Conservation (phyloP, 1,284 basidiomycete species). For the Pseudozyma tsukubaensis region DNA sequence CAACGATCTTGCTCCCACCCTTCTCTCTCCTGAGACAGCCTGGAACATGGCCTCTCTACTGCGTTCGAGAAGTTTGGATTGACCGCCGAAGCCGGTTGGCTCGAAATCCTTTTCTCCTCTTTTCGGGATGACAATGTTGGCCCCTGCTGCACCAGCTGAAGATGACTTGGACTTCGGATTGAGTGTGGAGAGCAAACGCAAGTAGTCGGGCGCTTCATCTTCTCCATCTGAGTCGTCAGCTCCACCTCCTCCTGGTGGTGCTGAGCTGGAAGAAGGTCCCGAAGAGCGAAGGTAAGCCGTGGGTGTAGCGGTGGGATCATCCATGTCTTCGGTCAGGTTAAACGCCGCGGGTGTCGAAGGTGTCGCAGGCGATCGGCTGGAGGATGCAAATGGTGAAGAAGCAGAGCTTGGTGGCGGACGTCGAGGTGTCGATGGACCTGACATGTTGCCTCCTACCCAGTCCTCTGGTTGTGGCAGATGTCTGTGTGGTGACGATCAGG, state of each 20-base stretch:
- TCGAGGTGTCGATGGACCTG: conserved; percentile 11
- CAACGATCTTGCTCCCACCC: conserved; percentile 41
- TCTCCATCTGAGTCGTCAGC: conserved; percentile 39
- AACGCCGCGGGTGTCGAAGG: conserved; percentile 9
- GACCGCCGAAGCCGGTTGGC: conserved; percentile 75
- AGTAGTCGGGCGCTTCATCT: conserved; percentile 50
- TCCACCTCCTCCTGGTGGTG: neutral
- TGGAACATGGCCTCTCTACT: conserved; percentile 87
- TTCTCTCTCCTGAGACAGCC: conserved; percentile 78
- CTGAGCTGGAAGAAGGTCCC: neutral
- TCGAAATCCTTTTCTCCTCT: conserved; percentile 75
- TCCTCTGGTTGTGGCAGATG: neutral
- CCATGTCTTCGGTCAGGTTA: conserved; percentile 21
- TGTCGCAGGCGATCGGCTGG: conserved; percentile 3
- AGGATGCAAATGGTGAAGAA: neutral
- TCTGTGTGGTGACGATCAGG: neutral
- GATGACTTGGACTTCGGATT: conserved; percentile 24
- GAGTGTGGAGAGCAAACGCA: conserved; percentile 38
- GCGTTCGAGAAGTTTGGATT: conserved; percentile 82
- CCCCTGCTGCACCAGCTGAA: neutral
- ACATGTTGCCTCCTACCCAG: neutral
- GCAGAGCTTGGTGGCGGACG: neutral
- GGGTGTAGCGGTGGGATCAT: conserved; percentile 30
- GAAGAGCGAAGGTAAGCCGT: conserved; percentile 15
- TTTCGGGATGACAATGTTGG: conserved; percentile 57